phyloP scores from a whole-genome alignment of 1,284 basidiomycete species.

The Polyporus tsugae region DNA sequence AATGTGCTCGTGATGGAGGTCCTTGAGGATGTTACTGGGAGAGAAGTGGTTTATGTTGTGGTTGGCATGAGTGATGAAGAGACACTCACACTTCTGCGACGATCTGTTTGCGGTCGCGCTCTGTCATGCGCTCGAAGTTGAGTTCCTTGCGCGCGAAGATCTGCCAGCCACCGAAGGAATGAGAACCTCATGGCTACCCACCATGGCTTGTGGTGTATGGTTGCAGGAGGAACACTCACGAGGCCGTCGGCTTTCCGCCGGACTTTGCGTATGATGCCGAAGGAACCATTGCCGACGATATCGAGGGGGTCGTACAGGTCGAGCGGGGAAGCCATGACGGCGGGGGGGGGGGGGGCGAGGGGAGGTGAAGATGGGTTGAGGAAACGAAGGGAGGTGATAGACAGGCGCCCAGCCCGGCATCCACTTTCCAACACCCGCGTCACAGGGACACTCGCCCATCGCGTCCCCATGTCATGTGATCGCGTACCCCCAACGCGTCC shows the following conservation, averaged over 20 bases:
- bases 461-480: constrained; percentile 10
- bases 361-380: constrained; percentile 6
- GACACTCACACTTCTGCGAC: constrained; percentile 93
- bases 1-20: constrained; percentile 93
- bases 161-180: constrained; percentile 46
- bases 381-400: constrained; percentile 8
- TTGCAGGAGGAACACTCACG: constrained; percentile 64
- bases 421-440: constrained; percentile 19
- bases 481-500: constrained; percentile 9
- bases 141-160: constrained; percentile 94
- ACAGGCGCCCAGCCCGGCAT: constrained; percentile 13
- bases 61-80: neutral
- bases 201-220: constrained; percentile 50
- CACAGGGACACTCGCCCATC: constrained; percentile 4
- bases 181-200: neutral
- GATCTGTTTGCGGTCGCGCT: constrained; percentile 93
- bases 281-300: constrained; percentile 96
- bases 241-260: constrained; percentile 84
- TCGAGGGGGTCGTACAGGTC: constrained; percentile 89
- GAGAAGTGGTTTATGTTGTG: constrained; percentile 15
- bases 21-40: constrained; percentile 92
- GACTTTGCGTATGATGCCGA: constrained; percentile 96
- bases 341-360: neutral
- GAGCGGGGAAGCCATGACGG: constrained; percentile 55
- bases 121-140: constrained; percentile 94